Evolutionary conservation across 495 filamentous ascomycete species (phyloP), one percentile per base, ranked within the genome.

Genomic region (Hypoxylon lienhwacheense): DNA sequence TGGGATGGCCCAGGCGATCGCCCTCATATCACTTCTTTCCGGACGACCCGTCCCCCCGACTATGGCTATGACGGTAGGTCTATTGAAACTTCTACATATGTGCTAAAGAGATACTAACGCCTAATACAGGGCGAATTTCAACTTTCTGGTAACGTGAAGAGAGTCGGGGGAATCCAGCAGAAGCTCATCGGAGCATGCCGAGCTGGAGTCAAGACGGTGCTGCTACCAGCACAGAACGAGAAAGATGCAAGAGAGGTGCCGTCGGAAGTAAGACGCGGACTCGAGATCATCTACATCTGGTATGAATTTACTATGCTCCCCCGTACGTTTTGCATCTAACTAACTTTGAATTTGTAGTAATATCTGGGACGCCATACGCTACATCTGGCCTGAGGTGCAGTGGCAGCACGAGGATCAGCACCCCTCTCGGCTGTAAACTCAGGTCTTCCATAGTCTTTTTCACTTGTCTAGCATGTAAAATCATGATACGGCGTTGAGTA

Each of bases 121-220:
- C 22, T 61, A 29, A 35, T 12, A 59, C 51, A 75, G 77, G 95
- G 93, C 16, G 93, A 99, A 69, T 83, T 97, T 31, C 88, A 86
- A 55, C 80, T 99, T 24, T 80, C 95, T 11, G 93, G 93, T 8
- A 82, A 90, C 53, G 86, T 99, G 42, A 81, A 76, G 74, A 87
- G 90, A 7, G 91, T 95, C 47, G 93, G 93, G 15, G 93, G 95
- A 16, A 97, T 97, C 72, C 96, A 97, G 77, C 93, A 99, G 82
- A 99, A 99, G 69, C 76, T 97, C 21, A 97, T 99, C 66, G 93
- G 93, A 8, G 95, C 93, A 20, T 72, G 91, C 57, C 84, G 91
- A 53, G 95, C 93, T 14, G 93, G 93, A 17, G 93, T 99, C 42
- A 95, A 93, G 77, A 93, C 87, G 29, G 93, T 97, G 24, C 73